Evolutionary conservation across 78 protist species (phyloP).

Genomic region (Bodo saltans): DNA sequence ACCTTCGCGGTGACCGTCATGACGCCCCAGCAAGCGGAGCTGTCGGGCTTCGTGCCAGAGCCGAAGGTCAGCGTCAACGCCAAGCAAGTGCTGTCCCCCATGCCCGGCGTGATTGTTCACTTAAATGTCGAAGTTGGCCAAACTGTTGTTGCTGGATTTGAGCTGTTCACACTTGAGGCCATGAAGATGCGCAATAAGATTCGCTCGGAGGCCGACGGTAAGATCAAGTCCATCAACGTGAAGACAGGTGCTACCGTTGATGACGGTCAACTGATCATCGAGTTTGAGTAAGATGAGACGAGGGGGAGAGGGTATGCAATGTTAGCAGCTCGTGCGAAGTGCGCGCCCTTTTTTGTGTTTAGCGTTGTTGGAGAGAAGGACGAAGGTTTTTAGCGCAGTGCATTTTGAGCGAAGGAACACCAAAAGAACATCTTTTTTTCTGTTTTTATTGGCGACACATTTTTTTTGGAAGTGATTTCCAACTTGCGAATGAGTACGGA

Average conservation of each 20-base stretch:
- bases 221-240: constrained; percentile 45
- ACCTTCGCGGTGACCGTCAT: constrained; percentile 18
- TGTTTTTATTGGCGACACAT: too few relatives aligned
- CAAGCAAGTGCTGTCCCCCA: constrained; percentile 68
- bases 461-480: too few relatives aligned
- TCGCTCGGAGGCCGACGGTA: constrained; percentile 69
- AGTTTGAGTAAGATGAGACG: constrained; percentile 43
- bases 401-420: too few relatives aligned
- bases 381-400: too few relatives aligned
- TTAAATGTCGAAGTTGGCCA: constrained; percentile 72
- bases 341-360: too few relatives aligned
- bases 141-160: constrained; percentile 65
- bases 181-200: constrained; percentile 97
- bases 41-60: constrained; percentile 26
- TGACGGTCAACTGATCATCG: constrained; percentile 40
- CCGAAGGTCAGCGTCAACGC: constrained; percentile 44
- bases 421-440: too few relatives aligned
- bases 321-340: too few relatives aligned
- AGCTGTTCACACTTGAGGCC: constrained; percentile 90
- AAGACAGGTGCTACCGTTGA: constrained; percentile 20
- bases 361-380: too few relatives aligned
- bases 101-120: constrained; percentile 73
- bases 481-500: too few relatives aligned
- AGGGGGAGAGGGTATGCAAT: too few relatives aligned
- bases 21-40: neutral